Evolutionary conservation across 2,329 filamentous ascomycete genomes (phyloP).

Genomic region (Botryotinia calthae): DNA sequence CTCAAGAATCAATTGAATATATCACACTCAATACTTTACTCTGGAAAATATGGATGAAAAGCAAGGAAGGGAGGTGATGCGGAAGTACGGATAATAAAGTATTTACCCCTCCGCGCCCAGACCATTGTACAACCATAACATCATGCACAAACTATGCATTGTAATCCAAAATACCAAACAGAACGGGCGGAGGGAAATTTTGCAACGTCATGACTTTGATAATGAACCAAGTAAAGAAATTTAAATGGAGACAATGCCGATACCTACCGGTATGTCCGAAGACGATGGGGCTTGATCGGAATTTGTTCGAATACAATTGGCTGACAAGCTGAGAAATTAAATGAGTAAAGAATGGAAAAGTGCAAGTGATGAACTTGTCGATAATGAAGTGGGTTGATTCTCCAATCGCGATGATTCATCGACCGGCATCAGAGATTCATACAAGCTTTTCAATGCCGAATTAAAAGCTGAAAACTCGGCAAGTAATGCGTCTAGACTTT

Average conservation of each 20-base stretch:
- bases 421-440: neutral
- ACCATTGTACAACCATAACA: neutral
- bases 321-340: neutral
- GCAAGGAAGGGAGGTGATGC: neutral
- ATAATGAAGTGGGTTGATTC: neutral
- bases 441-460: constrained; percentile 3
- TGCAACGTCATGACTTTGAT: neutral
- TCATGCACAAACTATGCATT: constrained; percentile 10
- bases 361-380: neutral
- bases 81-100: neutral
- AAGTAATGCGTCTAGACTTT: neutral
- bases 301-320: neutral
- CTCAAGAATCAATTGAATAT: neutral
- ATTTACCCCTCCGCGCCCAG: neutral
- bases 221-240: neutral
- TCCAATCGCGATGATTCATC: neutral
- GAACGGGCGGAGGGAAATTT: neutral
- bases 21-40: neutral
- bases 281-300: neutral
- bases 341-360: neutral
- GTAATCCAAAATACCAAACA: neutral
- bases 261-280: neutral
- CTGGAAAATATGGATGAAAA: neutral
- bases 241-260: constrained; percentile 1
- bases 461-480: neutral